Conservation (phyloP, 176 grass and related monocot species). For the Rhynchospora pubera region DNA sequence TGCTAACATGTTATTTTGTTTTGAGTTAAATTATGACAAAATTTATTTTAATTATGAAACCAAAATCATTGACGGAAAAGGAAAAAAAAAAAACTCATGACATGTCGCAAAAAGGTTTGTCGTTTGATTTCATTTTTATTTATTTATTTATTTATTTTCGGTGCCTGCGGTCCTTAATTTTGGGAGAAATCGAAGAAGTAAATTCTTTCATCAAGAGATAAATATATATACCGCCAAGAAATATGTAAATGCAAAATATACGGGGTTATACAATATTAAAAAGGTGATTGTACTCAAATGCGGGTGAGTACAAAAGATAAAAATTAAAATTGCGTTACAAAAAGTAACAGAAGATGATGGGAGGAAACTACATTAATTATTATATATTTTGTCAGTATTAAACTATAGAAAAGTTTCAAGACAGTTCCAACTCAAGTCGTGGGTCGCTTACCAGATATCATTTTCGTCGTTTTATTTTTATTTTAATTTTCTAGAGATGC, state of each 20-base stretch:
- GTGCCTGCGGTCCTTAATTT: background rate
- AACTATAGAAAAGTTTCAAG: background rate
- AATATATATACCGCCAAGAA: background rate
- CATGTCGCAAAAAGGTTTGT: too few species aligned
- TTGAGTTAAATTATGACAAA: too few species aligned
- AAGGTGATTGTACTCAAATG: background rate
- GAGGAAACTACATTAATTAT: background rate
- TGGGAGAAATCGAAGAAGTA: background rate
- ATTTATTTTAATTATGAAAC: too few species aligned
- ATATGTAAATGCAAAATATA: background rate
- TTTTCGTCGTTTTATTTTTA: background rate
- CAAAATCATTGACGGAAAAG: too few species aligned
- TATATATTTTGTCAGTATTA: background rate
- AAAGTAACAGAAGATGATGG: background rate
- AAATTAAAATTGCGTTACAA: background rate
- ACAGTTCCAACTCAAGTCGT: background rate
- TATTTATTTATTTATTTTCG: too few species aligned
- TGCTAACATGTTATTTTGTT: too few species aligned
- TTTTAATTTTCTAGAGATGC: background rate
- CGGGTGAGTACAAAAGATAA: background rate
- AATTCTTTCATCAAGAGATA: background rate
- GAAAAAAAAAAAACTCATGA: too few species aligned
- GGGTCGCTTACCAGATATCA: slow-evolving; percentile 3
- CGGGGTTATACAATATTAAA: too few species aligned
- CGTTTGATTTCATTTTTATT: too few species aligned